Base-by-base conservation (phyloP, 2,329 filamentous ascomycete species). In the Trichophyton verrucosum region DNA sequence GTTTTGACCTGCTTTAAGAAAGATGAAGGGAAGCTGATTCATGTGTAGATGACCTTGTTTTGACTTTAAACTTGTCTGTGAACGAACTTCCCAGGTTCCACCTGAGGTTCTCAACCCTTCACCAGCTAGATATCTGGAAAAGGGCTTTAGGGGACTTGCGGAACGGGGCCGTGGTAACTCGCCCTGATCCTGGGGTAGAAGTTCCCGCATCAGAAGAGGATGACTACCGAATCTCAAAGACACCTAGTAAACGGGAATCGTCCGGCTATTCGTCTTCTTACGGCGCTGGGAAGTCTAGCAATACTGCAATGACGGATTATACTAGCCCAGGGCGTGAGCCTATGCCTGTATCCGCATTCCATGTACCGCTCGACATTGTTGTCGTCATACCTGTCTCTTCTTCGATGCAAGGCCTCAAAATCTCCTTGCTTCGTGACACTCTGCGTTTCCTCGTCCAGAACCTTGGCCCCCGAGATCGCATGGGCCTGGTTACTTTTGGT, bases 371-470 rank as follows among this genome's bases (percentile, higher is more conserved):
- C 60, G 94, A 99, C 70, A 86, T 99, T 33, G 92, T 99, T 0
- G 90, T 97, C 0, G 94, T 99, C 22, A 91, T 99, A 38, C 94
- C 94, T 0, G 91, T 99, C 4, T 97, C 94, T 0, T 95, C 92
- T 0, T 97, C 94, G 0, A 99, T 97, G 92, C 94, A 97, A 74
- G 94, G 94, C n/a, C 83, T 99, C 63, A 99, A 99, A 77, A 96
- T 97, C 70, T 95, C 92, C 64, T 80, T 99, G 1, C 84, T 99
- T 13, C 86, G 91, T 47, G 94, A 99, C 73, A 88, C 92, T 0
- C 80, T 99, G 40, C 89, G 88, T 62, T 99, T 97, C 72, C 86
- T 99, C 73, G 89, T 99, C 1, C 82, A 87, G 66, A 92, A 85
- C 56, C 83, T 99, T 0, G 94, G 94, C 36, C 91, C 96, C 67